Base-by-base conservation (phyloP, 208 protist genomes). In the Spongospora subterranea region DNA sequence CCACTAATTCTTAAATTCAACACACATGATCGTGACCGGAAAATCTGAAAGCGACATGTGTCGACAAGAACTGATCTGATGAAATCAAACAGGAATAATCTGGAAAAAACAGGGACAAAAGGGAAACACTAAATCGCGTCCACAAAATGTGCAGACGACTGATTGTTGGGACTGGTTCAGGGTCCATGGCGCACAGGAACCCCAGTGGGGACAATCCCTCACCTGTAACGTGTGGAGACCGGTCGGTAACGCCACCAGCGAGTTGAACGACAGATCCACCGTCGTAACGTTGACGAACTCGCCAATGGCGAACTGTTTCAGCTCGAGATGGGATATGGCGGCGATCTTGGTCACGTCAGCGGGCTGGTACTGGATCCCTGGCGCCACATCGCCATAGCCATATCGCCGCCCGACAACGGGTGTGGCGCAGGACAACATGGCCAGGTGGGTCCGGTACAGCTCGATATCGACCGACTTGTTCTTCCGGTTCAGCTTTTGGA, bases 341-440 rank as follows among this genome's bases (percentile, higher is more conserved):
- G 6, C 71, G 35, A 82, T 82, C 6, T 35, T 6, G n/a, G 71
- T 82, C 17, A 82, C 17, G 71, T 82, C 71, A 17, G 17, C n/a
- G 13, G 71, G 71, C 40, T 82, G n/a, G n/a, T 82, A 82, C 71
- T 82, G 71, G 11, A 6, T 82, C 71, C 71, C 71, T 45, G 71
- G 71, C 35, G 35, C 17, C 71, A 35, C 6, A 39, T 82, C 17
- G 17, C 35, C 71, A 43, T 82, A 82, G 40, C 40, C n/a, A 43
- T 82, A 82, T 20, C n/a, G 11, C 13, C 71, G 71, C n/a, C 71
- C 71, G n/a, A 82, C n/a, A 6, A 82, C 17, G 6, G 71, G 71
- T 20, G 71, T 82, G n/a, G 71, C 71, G 35, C 71, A 82, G 6
- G 6, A 17, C 71, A 82, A n/a, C 71, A 82, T 40, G 13, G 71